Conservation (phyloP, 2,329 filamentous ascomycete genomes). For the Venturia aucupariae region DNA sequence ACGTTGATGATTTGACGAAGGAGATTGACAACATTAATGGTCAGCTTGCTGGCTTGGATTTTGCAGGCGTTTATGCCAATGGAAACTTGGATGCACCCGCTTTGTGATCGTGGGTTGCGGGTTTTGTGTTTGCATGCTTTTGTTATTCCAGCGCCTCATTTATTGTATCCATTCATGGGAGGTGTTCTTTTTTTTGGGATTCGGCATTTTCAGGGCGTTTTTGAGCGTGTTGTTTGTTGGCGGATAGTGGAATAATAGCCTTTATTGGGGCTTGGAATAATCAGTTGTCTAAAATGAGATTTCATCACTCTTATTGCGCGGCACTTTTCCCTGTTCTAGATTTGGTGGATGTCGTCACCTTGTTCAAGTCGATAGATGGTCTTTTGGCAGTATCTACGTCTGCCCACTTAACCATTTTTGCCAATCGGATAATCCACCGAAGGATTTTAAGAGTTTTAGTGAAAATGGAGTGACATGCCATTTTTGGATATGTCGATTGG, state of each 20-base stretch:
- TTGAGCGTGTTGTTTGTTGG: not conserved
- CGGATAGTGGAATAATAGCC: not conserved
- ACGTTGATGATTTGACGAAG: constrained; percentile 69
- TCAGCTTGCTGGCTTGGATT: constrained; percentile 60
- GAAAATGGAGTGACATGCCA: no score
- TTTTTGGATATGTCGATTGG: no score
- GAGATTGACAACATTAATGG: constrained; percentile 63
- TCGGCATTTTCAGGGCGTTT: not conserved
- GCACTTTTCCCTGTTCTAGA: no score
- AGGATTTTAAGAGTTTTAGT: no score
- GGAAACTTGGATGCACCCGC: not conserved
- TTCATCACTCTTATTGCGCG: no score
- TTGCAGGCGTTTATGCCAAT: constrained; percentile 40
- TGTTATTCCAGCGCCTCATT: constrained; percentile 1
- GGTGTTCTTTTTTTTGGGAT: not conserved
- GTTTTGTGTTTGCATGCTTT: not conserved
- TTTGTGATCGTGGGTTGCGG: not conserved
- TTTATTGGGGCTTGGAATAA: not conserved
- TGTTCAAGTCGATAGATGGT: no score
- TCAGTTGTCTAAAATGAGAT: no score
- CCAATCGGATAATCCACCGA: no score
- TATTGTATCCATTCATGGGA: not conserved
- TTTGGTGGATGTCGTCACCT: no score
- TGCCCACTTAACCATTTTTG: no score
- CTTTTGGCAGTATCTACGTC: no score